Percentiles rank a stretch among this genome's conserved stretches.
phyloP scores from a whole-genome alignment of 768 basidiomycete species.

The Mycena chlorophos region DNA sequence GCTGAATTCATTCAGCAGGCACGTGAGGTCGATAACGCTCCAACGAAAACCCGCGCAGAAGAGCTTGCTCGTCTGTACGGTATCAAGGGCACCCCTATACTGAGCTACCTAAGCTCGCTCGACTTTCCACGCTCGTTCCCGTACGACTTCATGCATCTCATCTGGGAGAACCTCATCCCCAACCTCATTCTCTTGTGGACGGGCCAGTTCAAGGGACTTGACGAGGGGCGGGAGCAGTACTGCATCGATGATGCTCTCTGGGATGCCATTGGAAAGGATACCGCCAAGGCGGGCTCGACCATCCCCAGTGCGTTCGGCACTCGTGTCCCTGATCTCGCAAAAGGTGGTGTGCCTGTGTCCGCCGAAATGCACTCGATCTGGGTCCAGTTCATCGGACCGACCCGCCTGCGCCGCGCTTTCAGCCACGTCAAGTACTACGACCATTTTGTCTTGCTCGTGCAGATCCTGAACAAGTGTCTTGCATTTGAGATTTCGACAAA shows the following conservation, averaged over 20 bases:
- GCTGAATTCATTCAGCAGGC: slow-evolving; percentile 13
- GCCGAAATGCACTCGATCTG: slow-evolving; percentile 17
- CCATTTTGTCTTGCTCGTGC: slow-evolving; percentile 36
- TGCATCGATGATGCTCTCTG: slow-evolving; percentile 23
- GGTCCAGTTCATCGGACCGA: slow-evolving; percentile 7
- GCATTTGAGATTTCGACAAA: slow-evolving; percentile 33
- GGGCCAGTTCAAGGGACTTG: slow-evolving; percentile 32
- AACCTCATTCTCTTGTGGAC: slow-evolving; percentile 34
- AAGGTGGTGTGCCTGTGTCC: slow-evolving; percentile 22
- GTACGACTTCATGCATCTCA: slow-evolving; percentile 39
- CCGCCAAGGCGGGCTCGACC: slow-evolving; percentile 20
- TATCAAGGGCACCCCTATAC: slow-evolving; percentile 26
- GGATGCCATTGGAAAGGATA: slow-evolving; percentile 32
- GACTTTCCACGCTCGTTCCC: slow-evolving; percentile 32
- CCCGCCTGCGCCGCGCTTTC: slow-evolving; percentile 23
- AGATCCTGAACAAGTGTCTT: slow-evolving; percentile 30
- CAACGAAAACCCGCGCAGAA: slow-evolving; percentile 14
- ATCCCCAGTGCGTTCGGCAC: slow-evolving; percentile 31
- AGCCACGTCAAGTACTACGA: slow-evolving; percentile 29
- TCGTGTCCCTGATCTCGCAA: slow-evolving; percentile 25
- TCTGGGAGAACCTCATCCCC: slow-evolving; percentile 7
- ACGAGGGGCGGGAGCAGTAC: slow-evolving; percentile 22
- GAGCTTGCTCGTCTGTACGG: slow-evolving; percentile 17
- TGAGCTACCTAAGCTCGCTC: slow-evolving; percentile 25
- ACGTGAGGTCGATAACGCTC: slow-evolving; percentile 7